A percentile compares a stretch with the other conserved stretches of the same genome.
Evolutionary conservation across 2,329 filamentous ascomycete genomes (phyloP).

Genomic region (Setomelanomma holmii): DNA sequence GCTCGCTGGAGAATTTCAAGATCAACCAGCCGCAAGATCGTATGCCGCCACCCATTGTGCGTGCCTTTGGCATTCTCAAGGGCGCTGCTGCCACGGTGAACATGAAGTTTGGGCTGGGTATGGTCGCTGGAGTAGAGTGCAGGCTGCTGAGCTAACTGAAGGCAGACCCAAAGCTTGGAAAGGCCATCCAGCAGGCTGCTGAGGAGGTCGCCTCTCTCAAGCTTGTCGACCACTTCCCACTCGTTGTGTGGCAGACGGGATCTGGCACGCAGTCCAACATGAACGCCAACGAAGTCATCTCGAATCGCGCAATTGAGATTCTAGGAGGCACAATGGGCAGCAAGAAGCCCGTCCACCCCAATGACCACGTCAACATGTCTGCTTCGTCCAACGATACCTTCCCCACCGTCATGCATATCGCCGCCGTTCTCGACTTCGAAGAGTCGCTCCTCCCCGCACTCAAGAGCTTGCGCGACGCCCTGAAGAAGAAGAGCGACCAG

Average conservation of each 20-base stretch:
- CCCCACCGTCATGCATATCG: conserved; percentile 99
- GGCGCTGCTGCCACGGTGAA: conserved; percentile 95
- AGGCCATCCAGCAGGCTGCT: conserved; percentile 94
- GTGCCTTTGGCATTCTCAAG: conserved; percentile 96
- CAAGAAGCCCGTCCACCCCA: conserved; percentile 99
- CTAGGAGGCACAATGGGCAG: conserved; percentile 90
- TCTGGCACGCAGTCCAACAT: conserved; percentile 99
- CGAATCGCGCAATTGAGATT: conserved; percentile 98
- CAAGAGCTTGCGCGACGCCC: conserved; percentile 78
- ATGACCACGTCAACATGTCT: conserved; percentile 99
- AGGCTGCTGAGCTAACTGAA: conserved; percentile 23
- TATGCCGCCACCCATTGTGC: conserved; percentile 92
- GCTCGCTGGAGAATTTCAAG: conserved; percentile 95
- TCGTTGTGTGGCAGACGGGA: conserved; percentile 99
- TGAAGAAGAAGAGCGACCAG: conserved; percentile 86
- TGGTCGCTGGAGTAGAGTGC: conserved; percentile 32
- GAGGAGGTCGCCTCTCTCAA: conserved; percentile 92
- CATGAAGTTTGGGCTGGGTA: conserved; percentile 89
- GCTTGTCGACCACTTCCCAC: conserved; percentile 95
- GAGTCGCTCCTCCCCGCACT: conserved; percentile 83
- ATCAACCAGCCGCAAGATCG: conserved; percentile 99
- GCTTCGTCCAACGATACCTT: conserved; percentile 99
- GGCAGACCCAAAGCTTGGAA: conserved; percentile 82
- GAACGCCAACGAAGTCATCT: conserved; percentile 99
- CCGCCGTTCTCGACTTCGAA: conserved; percentile 92